phyloP scores from a whole-genome alignment of 306 rosid genomes.

The Dalbergia oliveri region DNA sequence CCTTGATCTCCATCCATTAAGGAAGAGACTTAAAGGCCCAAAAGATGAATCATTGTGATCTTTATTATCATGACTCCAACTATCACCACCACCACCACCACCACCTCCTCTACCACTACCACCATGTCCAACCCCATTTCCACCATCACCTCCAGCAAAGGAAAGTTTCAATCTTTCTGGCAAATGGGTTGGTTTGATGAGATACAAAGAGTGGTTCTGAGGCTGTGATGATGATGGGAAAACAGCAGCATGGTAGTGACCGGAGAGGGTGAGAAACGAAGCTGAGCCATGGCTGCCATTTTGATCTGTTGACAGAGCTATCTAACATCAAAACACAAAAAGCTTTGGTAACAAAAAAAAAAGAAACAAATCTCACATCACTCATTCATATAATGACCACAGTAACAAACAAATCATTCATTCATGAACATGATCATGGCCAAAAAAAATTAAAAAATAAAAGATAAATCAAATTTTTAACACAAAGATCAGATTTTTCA shows the following conservation, averaged over 20 bases:
- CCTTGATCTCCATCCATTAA: conserved; percentile 91
- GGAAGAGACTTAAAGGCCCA: conserved; percentile 71
- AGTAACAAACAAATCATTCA: conserved; percentile 18
- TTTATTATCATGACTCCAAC: conserved; percentile 42
- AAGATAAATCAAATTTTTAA: not conserved
- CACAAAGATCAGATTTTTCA: conserved; percentile 13
- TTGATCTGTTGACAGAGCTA: conserved; percentile 38
- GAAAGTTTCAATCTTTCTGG: conserved; percentile 53
- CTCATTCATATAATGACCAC: conserved; percentile 1
- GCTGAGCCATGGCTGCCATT: conserved; percentile 77
- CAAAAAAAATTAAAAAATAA: no score
- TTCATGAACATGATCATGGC: not conserved
- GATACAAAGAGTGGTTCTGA: conserved; percentile 49
- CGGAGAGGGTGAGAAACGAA: conserved; percentile 63
- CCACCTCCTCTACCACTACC: conserved; percentile 50
- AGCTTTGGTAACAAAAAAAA: conserved; percentile 29
- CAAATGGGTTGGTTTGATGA: conserved; percentile 40
- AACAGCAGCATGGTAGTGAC: conserved; percentile 43
- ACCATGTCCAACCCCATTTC: conserved; percentile 56
- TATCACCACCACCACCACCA: conserved; percentile 37
- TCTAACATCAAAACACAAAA: conserved; percentile 28
- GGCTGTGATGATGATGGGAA: conserved; percentile 53
- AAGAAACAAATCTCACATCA: conserved; percentile 14
- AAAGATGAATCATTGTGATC: conserved; percentile 51
- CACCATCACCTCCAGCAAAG: conserved; percentile 62